Percentiles rank a stretch among this genome's conserved stretches.
Conservation (phyloP, 2,329 filamentous ascomycete genomes). For the Fusarium avenaceum region DNA sequence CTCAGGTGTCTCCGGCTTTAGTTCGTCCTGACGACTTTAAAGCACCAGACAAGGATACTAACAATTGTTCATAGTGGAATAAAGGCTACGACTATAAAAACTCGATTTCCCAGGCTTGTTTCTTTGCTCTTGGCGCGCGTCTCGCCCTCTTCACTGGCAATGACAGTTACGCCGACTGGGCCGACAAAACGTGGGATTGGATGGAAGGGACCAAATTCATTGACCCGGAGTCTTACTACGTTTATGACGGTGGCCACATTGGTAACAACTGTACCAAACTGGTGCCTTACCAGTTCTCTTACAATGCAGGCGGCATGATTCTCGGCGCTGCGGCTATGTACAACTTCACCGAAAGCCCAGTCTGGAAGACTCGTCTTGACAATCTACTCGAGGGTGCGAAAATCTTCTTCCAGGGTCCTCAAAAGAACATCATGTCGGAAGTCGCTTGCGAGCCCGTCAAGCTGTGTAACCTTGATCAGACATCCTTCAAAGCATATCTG, state of each 20-base stretch:
- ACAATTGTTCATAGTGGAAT: slow-evolving; percentile 67
- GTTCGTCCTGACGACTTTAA: background rate
- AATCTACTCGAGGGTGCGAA: slow-evolving; percentile 67
- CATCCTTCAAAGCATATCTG: slow-evolving; percentile 74
- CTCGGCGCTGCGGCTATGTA: slow-evolving; percentile 77
- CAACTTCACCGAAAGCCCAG: slow-evolving; percentile 66
- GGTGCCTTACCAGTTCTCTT: slow-evolving; percentile 75
- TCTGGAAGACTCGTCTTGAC: slow-evolving; percentile 71
- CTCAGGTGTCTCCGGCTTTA: background rate
- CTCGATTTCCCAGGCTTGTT: slow-evolving; percentile 72
- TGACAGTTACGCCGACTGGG: slow-evolving; percentile 82
- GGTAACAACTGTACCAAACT: slow-evolving; percentile 69
- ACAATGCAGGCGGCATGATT: slow-evolving; percentile 76
- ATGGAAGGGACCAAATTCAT: slow-evolving; percentile 70
- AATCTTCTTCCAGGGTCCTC: slow-evolving; percentile 67
- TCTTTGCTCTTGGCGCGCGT: slow-evolving; percentile 74
- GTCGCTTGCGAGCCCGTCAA: slow-evolving; percentile 73
- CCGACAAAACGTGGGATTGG: slow-evolving; percentile 80
- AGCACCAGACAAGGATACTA: slow-evolving; percentile 8
- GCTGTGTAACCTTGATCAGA: slow-evolving; percentile 72
- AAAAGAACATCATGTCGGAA: slow-evolving; percentile 73
- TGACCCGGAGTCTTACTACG: slow-evolving; percentile 65
- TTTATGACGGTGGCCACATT: slow-evolving; percentile 74
- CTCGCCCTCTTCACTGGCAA: slow-evolving; percentile 84
- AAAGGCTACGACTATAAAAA: slow-evolving; percentile 85